phyloP scores from a whole-genome alignment of 2,329 filamentous ascomycete genomes.

The Calonectria naviculata region DNA sequence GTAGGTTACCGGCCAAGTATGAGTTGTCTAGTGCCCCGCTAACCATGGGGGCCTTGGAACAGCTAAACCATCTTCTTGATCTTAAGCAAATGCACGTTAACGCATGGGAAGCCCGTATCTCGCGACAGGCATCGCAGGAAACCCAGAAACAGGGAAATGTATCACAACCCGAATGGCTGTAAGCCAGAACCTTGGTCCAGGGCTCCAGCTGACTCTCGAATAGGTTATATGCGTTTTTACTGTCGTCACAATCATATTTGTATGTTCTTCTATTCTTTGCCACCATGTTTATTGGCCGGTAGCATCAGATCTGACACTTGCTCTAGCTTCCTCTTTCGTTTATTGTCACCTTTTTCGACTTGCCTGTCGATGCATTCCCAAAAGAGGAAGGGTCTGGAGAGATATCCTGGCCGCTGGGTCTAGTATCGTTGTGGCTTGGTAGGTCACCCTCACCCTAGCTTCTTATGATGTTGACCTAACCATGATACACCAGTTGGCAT shows the following conservation, averaged over 20 bases:
- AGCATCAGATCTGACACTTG: background rate
- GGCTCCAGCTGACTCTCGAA: background rate
- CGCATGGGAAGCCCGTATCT: background rate
- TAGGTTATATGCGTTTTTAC: background rate
- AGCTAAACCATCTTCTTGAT: background rate
- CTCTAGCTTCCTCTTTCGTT: background rate
- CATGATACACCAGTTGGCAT: background rate
- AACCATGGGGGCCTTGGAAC: background rate
- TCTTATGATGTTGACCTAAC: background rate
- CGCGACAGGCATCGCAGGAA: background rate
- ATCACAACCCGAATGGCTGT: background rate
- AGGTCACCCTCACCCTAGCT: background rate
- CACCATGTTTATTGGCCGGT: background rate
- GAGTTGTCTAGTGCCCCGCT: background rate
- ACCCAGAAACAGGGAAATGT: background rate
- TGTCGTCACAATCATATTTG: background rate
- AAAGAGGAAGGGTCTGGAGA: background rate
- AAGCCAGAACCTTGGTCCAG: background rate
- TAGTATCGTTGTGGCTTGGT: background rate
- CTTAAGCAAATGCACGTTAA: background rate
- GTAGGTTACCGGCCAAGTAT: background rate
- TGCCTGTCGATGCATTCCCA: background rate
- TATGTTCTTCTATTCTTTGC: background rate
- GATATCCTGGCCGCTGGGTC: background rate
- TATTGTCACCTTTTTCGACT: background rate